Percentiles rank a stretch among this genome's conserved stretches.
Conservation (phyloP, 2,329 filamentous ascomycete species). For the Periconia sp. region DNA sequence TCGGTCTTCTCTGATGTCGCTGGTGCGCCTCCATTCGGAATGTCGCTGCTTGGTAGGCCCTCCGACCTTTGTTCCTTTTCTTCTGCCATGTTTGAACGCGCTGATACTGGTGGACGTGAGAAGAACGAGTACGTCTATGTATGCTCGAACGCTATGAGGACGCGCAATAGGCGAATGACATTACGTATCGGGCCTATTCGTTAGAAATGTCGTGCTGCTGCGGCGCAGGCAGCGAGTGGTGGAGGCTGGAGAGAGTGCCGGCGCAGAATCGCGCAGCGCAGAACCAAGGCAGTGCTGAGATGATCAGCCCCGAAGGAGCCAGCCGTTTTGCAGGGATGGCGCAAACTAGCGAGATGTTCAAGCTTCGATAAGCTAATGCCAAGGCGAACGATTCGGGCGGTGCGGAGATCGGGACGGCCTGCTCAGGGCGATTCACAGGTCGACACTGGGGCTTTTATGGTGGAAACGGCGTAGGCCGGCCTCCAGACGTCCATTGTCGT, state of each 20-base stretch:
- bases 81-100: slow-evolving; percentile 14
- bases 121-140: not conserved
- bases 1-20: slow-evolving; percentile 19
- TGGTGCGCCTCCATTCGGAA: slow-evolving; percentile 19
- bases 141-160: not conserved
- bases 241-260: slow-evolving; percentile 10
- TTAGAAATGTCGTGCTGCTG: slow-evolving; percentile 3
- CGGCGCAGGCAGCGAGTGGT: slow-evolving; percentile 6
- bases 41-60: slow-evolving; percentile 2
- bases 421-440: too few species aligned
- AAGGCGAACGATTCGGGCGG: too few species aligned
- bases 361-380: slow-evolving; percentile 19
- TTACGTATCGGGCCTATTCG: slow-evolving; percentile 1
- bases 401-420: too few species aligned
- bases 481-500: too few species aligned
- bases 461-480: too few species aligned
- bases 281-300: slow-evolving; percentile 11
- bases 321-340: too few species aligned
- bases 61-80: slow-evolving; percentile 8
- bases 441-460: too few species aligned
- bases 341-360: too few species aligned
- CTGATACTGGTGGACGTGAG: slow-evolving; percentile 1
- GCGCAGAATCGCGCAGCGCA: slow-evolving; percentile 4
- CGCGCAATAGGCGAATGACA: slow-evolving; percentile 1
- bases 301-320: too few species aligned